Evolutionary conservation across 495 filamentous ascomycete species (phyloP), one percentile per base, ranked within the genome.

Genomic region (Neurospora sublineolata): DNA sequence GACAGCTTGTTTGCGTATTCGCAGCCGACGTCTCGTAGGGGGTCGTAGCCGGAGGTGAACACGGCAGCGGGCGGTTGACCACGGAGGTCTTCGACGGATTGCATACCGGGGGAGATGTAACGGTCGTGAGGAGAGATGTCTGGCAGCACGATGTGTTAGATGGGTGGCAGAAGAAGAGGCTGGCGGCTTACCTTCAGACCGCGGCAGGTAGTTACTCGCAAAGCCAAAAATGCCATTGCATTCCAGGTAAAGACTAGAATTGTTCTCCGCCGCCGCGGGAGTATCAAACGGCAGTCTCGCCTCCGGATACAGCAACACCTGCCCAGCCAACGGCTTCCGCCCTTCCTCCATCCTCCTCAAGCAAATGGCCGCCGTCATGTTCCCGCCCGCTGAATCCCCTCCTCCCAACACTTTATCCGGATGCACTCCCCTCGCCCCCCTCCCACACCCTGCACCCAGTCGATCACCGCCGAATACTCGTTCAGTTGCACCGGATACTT

Each of bases 201-300:
- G 72, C 5, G 81, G 78, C 11, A 83, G 72, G 42, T 82, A 83
- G 44, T 81, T 76, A 40, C 79, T 74, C 12, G 77, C 79, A 72
- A 82, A 83, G 39, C 70, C 71, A 69, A 82, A 81, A 36, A 83
- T 80, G 23, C 79, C 82, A 67, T 83, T 80, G 72, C 77, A 80
- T 71, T 82, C 74, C 33, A 81, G 73, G 72, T 82, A 80, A 12
- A 75, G 75, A 1, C 77, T 77, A 0, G 78, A 74, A 69, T 78
- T 80, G 72, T 80, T 81, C 73, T 82, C 81, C 3, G 58, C 71
- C 1, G 79, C 79, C 0, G 80, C 80, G 0, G 69, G 73, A 0
- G 80, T 82, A 64, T 81, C 76, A 70, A 82, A 83, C 0, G 81
- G 80, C 3, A 83, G 36, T 3, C 79, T 69, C 4, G 80, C 76